A percentile compares a stretch with the other conserved stretches of the same genome.
phyloP scores from a whole-genome alignment of 2,329 filamentous ascomycete species.

The Alternaria longipes region DNA sequence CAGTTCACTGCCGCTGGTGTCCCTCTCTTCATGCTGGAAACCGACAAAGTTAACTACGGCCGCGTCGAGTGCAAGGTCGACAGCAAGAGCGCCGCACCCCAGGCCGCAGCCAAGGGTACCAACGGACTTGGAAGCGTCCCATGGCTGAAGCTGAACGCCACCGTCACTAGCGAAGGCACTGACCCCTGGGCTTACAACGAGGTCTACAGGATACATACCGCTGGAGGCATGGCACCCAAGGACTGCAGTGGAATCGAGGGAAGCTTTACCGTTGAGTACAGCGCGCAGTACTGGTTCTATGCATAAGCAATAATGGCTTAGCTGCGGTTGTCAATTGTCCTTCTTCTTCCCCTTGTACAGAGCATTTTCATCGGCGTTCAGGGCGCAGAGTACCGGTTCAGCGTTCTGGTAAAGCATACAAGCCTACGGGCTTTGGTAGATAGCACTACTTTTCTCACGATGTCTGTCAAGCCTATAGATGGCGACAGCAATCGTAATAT shows the following conservation, averaged over 20 bases:
- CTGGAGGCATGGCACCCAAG: constrained; percentile 77
- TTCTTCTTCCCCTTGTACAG: constrained; percentile 28
- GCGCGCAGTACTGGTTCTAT: constrained; percentile 78
- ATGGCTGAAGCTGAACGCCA: constrained; percentile 77
- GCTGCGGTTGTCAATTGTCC: constrained; percentile 3
- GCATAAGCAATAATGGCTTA: constrained; percentile 24
- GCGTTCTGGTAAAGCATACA: constrained; percentile 19
- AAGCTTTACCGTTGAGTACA: constrained; percentile 78
- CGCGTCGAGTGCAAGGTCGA: constrained; percentile 72
- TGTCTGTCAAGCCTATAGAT: constrained; percentile 25
- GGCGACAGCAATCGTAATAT: constrained; percentile 33
- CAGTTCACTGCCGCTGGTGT: constrained; percentile 77
- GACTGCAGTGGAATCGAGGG: constrained; percentile 73
- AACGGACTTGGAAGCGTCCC: constrained; percentile 70
- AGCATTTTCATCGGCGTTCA: constrained; percentile 47
- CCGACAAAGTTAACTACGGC: constrained; percentile 60
- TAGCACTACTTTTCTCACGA: constrained; percentile 32
- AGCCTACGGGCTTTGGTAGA: constrained; percentile 27
- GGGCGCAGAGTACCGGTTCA: constrained; percentile 19
- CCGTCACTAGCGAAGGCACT: constrained; percentile 32
- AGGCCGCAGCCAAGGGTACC: constrained; percentile 66
- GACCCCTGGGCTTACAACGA: constrained; percentile 65
- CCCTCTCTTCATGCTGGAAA: constrained; percentile 82
- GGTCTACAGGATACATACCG: constrained; percentile 86
- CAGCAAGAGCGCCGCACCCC: constrained; percentile 69